These are phyloP conservation scores for Aspergillus sergii DNA, from an alignment of 2,329 filamentous ascomycete species.

Conservation along the genomic window DNA sequence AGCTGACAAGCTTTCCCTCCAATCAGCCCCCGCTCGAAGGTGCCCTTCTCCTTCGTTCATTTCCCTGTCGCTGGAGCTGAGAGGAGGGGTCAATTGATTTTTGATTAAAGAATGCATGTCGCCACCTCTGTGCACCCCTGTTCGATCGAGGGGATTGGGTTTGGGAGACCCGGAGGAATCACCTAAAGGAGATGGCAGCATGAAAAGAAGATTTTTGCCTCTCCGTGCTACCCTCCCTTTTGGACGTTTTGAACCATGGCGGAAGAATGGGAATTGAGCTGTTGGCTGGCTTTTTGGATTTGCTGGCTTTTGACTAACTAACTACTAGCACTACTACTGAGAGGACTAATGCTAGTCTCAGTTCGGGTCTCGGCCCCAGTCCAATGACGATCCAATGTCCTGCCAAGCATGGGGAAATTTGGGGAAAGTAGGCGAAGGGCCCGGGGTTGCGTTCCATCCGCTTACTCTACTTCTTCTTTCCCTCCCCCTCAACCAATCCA, in stretches of 20 bases:
- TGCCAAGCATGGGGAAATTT: conserved; percentile 23
- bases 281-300: not conserved
- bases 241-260: not conserved
- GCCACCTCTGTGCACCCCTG: not conserved
- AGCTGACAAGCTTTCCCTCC: not conserved
- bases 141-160: not conserved
- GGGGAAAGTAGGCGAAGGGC: conserved; percentile 7
- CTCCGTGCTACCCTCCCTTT: not conserved
- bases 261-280: not conserved
- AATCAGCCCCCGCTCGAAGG: not conserved
- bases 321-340: too few species aligned
- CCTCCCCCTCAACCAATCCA: conserved; percentile 2
- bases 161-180: not conserved
- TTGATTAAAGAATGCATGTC: not conserved
- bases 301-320: too few species aligned
- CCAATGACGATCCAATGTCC: conserved; percentile 12
- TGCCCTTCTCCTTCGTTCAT: not conserved
- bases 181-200: not conserved
- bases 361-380: conserved; percentile 1
- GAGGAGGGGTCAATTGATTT: not conserved
- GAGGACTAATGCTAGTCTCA: conserved; percentile 8
- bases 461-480: not conserved
- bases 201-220: not conserved
- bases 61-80: not conserved
- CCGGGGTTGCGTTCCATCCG: conserved; percentile 6